Evolutionary conservation across 139 green algal genomes (phyloP), one percentile per base, ranked within the genome.

Genomic region (Volvox africanus): DNA sequence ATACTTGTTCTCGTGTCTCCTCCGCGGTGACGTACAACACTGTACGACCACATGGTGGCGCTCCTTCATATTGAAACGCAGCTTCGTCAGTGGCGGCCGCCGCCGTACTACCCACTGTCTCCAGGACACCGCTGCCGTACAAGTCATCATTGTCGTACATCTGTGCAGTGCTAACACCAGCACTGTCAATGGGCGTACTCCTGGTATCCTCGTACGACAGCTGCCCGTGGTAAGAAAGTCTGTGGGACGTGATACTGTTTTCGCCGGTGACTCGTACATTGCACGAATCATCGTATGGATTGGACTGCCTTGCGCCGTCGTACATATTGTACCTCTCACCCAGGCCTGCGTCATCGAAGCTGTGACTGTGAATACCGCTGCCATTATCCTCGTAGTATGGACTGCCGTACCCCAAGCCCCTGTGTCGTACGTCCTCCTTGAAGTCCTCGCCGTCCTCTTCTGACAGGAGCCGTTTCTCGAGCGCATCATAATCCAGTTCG

Each of bases 11-110:
- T 21, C 89, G 76, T 24, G 91, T 97, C 88, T 98, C 97, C 88
- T 98, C 96, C 13, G 93, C 97, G 5, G 94, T 96, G 0, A 98
- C 93, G 88, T 98, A 99, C 71, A 99, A 92, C 69, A 99, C 96
- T 28, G 44, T 89, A 44, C 67, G 32, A 22, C 17, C 35, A 36
- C 1, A 20, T 17, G 28, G 37, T 37, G 11, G 2, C 65, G 65
- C 65, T 28, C 9, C 65, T 12, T 2, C 11, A 55, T 5, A 55
- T 55, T 55, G 5, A 14, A 55, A 55, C 9, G 44, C 44, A 55
- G 5, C 44, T 14, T 55, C 44, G 44, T 55, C 44, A 55, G 44
- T 9, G 44, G 44, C 44, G 44, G 44, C 44, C 44, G 44, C 44
- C 44, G 44, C 44, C 44, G 44, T 9, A 5, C 5, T 55, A 55